Evolutionary conservation across 495 filamentous ascomycete species (phyloP), one percentile per base, ranked within the genome.

Genomic region (Rostrohypoxylon terebratum): DNA sequence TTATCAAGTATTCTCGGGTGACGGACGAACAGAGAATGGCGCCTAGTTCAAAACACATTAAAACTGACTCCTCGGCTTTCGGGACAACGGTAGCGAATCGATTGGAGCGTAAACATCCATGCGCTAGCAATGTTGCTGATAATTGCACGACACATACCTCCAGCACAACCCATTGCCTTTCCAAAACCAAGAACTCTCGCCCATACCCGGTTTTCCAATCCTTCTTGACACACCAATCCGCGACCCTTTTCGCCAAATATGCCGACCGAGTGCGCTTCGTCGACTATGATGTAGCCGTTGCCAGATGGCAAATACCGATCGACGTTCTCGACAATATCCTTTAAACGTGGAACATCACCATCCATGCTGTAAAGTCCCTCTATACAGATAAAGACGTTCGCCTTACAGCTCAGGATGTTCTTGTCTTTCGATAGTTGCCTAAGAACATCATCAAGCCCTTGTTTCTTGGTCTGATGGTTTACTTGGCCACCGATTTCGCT

Each of bases 331-430:
- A 91, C 81, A 38, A 94, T 85, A 21, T 89, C 82, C 14, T 76
- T 71, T 14, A 96, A 80, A 0, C 90, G 91, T 9, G 86, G 87
- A 8, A 92, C 73, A 78, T 94, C 92, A 0, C 93, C 93, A 75
- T 95, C 92, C 93, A 96, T 96, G 62, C 90, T 93, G 77, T 96
- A 96, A n/a, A 94, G 80, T 1, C 86, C 85, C 74, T 96, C 93
- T 0, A 94, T 82, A 1, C 89, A 89, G 20, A 95, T 83, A 71
- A 95, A 90, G 6, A 90, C 80, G 71, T 85, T 88, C 21, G 72
- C 69, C 42, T 75, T 71, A 2, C 86, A 83, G 13, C 67, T 72
- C 34, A 23, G 57, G 13, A 86, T 33, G 13, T 48, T 38, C 18
- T 61, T 42, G 14, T 63, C 69, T 4, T 58, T 34, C 14, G 66